Evolutionary conservation across 116 monocot species (phyloP).

Genomic region (Phalaenopsis hybrid): DNA sequence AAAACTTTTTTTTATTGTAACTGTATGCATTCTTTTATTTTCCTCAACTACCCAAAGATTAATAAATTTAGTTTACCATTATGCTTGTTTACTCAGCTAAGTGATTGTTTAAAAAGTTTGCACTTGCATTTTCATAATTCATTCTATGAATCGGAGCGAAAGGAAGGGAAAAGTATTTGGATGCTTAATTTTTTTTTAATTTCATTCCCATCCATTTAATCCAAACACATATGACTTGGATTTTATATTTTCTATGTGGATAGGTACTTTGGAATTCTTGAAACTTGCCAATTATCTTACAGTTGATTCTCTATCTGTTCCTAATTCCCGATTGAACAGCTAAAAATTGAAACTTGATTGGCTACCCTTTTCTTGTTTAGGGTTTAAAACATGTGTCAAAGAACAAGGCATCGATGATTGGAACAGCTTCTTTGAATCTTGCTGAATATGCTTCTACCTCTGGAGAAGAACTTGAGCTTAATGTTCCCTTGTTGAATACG

Average conservation of each 20-base stretch:
- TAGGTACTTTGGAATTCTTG: background rate
- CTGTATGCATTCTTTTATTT: no score
- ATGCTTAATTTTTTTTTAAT: background rate
- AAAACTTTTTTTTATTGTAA: no score
- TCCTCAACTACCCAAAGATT: no score
- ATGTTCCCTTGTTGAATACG: constrained; percentile 37
- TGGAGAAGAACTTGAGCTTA: constrained; percentile 49
- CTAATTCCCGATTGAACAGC: background rate
- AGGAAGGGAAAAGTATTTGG: background rate
- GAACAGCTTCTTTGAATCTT: constrained; percentile 65
- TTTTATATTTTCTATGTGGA: background rate
- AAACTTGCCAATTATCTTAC: background rate
- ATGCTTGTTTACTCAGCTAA: background rate
- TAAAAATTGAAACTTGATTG: background rate
- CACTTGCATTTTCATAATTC: background rate
- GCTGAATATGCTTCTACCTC: constrained; percentile 52
- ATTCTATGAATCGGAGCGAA: background rate
- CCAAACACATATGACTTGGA: background rate
- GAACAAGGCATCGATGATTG: constrained; percentile 59
- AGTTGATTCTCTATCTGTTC: background rate
- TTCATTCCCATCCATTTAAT: background rate
- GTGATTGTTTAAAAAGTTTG: background rate
- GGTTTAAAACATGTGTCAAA: constrained; percentile 33
- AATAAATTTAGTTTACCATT: background rate
- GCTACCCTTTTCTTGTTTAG: constrained; percentile 6